Evolutionary conservation across 495 filamentous ascomycete genomes (phyloP).

Genomic region (Penicillium crystallinum): DNA sequence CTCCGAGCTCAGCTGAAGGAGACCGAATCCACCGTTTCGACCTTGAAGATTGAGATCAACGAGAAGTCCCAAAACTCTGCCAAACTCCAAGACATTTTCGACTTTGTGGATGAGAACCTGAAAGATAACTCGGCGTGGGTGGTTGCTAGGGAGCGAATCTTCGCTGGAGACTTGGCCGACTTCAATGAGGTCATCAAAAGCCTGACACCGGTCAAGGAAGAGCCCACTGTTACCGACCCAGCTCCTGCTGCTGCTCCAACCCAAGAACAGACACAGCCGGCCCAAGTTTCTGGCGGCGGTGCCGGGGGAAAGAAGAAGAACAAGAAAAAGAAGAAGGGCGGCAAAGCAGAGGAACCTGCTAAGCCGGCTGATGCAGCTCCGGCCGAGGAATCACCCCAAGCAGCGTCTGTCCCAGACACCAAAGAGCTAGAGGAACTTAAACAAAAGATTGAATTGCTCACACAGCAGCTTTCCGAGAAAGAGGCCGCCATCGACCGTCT

Average conservation of each 20-base stretch:
- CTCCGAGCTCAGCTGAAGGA: slow-evolving; percentile 48
- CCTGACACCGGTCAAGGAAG: slow-evolving; percentile 15
- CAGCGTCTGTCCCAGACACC: neutral
- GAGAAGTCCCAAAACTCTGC: slow-evolving; percentile 25
- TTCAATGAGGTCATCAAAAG: slow-evolving; percentile 37
- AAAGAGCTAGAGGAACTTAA: slow-evolving; percentile 42
- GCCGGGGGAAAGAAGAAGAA: slow-evolving; percentile 67
- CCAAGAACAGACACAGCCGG: slow-evolving; percentile 18
- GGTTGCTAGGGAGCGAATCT: slow-evolving; percentile 29
- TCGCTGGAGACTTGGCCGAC: slow-evolving; percentile 26
- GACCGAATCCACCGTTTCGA: slow-evolving; percentile 41
- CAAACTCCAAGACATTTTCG: slow-evolving; percentile 31
- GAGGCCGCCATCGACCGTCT: slow-evolving; percentile 64
- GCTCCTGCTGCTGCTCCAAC: slow-evolving; percentile 8
- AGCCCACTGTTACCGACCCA: slow-evolving; percentile 2
- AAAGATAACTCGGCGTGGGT: slow-evolving; percentile 34
- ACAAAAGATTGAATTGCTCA: slow-evolving; percentile 49
- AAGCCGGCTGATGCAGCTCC: slow-evolving; percentile 26
- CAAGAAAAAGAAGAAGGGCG: slow-evolving; percentile 85
- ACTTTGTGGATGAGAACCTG: slow-evolving; percentile 35
- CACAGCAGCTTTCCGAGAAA: slow-evolving; percentile 63
- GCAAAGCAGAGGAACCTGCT: slow-evolving; percentile 43
- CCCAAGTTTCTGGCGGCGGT: slow-evolving; percentile 17
- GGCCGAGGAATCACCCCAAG: slow-evolving; percentile 15
- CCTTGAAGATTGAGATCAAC: slow-evolving; percentile 38